Evolutionary conservation across 179 eudicot species (phyloP).

Genomic region (Nepenthes alata): DNA sequence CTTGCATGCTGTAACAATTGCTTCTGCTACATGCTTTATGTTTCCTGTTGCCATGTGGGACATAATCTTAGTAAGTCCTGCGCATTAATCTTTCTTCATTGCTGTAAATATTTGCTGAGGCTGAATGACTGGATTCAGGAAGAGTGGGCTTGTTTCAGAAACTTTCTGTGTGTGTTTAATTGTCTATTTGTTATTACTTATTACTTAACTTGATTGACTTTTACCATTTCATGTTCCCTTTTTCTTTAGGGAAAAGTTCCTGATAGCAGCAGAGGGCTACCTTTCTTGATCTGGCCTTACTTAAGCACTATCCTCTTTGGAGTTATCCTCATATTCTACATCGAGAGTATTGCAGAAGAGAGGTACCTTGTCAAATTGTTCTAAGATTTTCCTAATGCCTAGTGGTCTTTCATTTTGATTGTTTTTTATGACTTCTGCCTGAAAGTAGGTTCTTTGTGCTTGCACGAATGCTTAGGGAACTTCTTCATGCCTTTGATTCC

Average conservation of each 20-base stretch:
- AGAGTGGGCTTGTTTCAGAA: background rate
- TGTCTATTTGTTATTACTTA: background rate
- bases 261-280: slow-evolving; percentile 37
- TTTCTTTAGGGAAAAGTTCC: slow-evolving; percentile 54
- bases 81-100: background rate
- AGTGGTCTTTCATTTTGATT: no score
- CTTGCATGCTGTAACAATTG: slow-evolving; percentile 76
- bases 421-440: no score
- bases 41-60: slow-evolving; percentile 99
- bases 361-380: slow-evolving; percentile 34
- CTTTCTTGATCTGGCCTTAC: slow-evolving; percentile 71
- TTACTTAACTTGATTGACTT: slow-evolving; percentile 4
- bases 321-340: slow-evolving; percentile 67
- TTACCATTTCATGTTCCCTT: slow-evolving; percentile 1
- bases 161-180: no score
- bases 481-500: no score
- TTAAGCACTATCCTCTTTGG: slow-evolving; percentile 70
- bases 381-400: background rate
- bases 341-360: slow-evolving; percentile 92
- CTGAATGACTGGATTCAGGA: background rate
- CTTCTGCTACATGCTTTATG: slow-evolving; percentile 94
- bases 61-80: slow-evolving; percentile 50
- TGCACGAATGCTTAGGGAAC: no score
- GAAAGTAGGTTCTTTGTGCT: no score
- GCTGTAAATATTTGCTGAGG: background rate